Conservation (phyloP, 768 basidiomycete genomes). For the Trichaptum fuscoviolaceum region DNA sequence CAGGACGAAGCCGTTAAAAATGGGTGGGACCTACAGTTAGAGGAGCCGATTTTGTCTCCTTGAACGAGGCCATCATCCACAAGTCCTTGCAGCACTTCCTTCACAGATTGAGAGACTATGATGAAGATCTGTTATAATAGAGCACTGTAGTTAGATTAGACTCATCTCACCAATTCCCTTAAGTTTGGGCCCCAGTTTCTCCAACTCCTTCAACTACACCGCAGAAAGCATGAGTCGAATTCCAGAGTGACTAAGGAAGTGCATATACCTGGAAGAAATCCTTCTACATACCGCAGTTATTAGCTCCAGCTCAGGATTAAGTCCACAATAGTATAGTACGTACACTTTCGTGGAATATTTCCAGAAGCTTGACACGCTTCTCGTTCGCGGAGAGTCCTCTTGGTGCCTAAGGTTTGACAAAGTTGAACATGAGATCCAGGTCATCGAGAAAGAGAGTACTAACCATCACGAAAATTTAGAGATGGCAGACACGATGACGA, state of each 20-base stretch:
- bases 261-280: constrained; percentile 68
- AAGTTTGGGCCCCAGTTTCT: constrained; percentile 82
- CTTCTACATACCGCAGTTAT: constrained; percentile 40
- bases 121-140: neutral
- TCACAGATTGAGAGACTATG: constrained; percentile 83
- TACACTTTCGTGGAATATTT: constrained; percentile 92
- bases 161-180: constrained; percentile 75
- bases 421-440: neutral
- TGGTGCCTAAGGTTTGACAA: constrained; percentile 44
- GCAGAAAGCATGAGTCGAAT: constrained; percentile 5
- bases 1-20: constrained; percentile 10
- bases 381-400: constrained; percentile 86
- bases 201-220: constrained; percentile 82
- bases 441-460: neutral
- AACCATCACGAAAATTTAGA: neutral
- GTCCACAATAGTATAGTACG: constrained; percentile 6
- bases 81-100: constrained; percentile 84
- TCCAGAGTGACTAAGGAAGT: neutral
- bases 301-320: neutral
- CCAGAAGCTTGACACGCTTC: constrained; percentile 82
- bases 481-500: no score
- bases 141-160: neutral
- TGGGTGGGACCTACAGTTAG: constrained; percentile 63
- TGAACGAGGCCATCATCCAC: constrained; percentile 85
- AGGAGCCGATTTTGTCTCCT: constrained; percentile 89